These are phyloP conservation scores for Coniochaeta sp. DNA, from an alignment of 2,329 filamentous ascomycete genomes.

Conservation along the genomic window DNA sequence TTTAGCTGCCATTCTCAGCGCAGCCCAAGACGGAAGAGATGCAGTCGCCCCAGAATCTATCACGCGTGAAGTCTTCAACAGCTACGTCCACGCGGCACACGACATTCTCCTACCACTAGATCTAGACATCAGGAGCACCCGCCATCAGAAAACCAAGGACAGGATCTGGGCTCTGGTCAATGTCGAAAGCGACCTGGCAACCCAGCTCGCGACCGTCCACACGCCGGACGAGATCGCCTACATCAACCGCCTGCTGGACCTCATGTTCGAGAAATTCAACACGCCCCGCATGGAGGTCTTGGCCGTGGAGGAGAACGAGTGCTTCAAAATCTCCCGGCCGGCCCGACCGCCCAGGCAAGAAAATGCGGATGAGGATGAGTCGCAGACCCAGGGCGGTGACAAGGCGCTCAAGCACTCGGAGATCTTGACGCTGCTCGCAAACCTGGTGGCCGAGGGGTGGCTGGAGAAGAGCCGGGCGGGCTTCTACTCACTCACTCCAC, in stretches of 20 bases:
- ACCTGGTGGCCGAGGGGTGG: constrained; percentile 75
- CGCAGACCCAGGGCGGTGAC: constrained; percentile 26
- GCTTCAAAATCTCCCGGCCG: constrained; percentile 59
- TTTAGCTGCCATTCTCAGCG: constrained; percentile 68
- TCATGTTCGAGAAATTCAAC: constrained; percentile 88
- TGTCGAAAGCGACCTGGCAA: constrained; percentile 74
- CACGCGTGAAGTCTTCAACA: constrained; percentile 57
- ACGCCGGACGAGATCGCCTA: constrained; percentile 81
- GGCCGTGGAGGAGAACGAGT: constrained; percentile 74
- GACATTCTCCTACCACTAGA: constrained; percentile 71
- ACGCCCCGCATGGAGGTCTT: constrained; percentile 72
- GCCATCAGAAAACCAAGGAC: constrained; percentile 59
- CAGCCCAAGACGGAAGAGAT: constrained; percentile 22
- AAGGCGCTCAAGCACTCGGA: constrained; percentile 66
- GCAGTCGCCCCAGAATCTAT: constrained; percentile 53
- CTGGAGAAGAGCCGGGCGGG: constrained; percentile 65
- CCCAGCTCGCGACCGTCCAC: constrained; percentile 79
- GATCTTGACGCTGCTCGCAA: constrained; percentile 64
- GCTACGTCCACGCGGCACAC: constrained; percentile 65
- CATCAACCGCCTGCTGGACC: constrained; percentile 79
- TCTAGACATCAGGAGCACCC: constrained; percentile 72
- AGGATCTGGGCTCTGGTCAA: constrained; percentile 84
- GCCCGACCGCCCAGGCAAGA: constrained; percentile 25
- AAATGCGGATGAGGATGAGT: constrained; percentile 8
- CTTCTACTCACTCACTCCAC: constrained; percentile 69